These are phyloP conservation scores for Aspergillus intermedius DNA, from an alignment of 2,329 filamentous ascomycete species.

Conservation along the genomic window DNA sequence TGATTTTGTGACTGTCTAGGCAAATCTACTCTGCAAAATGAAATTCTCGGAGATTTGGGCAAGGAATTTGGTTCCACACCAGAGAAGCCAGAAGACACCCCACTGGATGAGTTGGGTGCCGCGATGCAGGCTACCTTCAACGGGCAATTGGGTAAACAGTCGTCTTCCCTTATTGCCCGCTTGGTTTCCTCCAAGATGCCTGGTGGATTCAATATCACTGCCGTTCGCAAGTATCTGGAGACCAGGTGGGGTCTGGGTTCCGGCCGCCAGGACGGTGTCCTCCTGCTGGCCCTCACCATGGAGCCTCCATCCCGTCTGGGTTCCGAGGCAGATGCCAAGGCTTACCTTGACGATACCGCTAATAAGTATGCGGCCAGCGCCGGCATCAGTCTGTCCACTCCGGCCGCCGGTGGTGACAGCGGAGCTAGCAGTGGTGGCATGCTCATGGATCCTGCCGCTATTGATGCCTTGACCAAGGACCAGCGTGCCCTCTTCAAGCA, in stretches of 20 bases:
- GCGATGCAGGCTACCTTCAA: slow-evolving; percentile 99
- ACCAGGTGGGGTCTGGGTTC: slow-evolving; percentile 81
- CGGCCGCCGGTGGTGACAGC: slow-evolving; percentile 62
- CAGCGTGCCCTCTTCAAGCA: slow-evolving; percentile 96
- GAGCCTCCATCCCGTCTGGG: slow-evolving; percentile 84
- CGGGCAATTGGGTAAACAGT: slow-evolving; percentile 95
- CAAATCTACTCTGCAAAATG: slow-evolving; percentile 97
- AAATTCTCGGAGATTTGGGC: slow-evolving; percentile 93
- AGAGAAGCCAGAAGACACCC: slow-evolving; percentile 96
- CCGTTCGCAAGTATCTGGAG: slow-evolving; percentile 90
- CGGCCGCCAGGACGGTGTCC: slow-evolving; percentile 83
- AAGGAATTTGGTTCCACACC: slow-evolving; percentile 98
- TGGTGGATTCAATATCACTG: slow-evolving; percentile 97
- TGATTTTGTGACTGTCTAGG: slow-evolving; percentile 46
- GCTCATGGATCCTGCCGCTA: slow-evolving; percentile 99
- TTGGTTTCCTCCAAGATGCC: slow-evolving; percentile 99
- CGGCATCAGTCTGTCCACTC: slow-evolving; percentile 75
- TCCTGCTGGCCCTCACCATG: slow-evolving; percentile 84
- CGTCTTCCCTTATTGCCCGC: slow-evolving; percentile 83
- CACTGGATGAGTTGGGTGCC: slow-evolving; percentile 88
- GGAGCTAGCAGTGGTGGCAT: slow-evolving; percentile 71
- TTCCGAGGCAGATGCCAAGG: slow-evolving; percentile 85
- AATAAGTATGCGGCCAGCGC: slow-evolving; percentile 83
- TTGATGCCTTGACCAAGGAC: slow-evolving; percentile 95
- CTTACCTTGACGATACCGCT: slow-evolving; percentile 78